These are phyloP conservation scores for Scenedesmus sp. DNA, from an alignment of 163 green algal genomes.

Conservation along the genomic window DNA sequence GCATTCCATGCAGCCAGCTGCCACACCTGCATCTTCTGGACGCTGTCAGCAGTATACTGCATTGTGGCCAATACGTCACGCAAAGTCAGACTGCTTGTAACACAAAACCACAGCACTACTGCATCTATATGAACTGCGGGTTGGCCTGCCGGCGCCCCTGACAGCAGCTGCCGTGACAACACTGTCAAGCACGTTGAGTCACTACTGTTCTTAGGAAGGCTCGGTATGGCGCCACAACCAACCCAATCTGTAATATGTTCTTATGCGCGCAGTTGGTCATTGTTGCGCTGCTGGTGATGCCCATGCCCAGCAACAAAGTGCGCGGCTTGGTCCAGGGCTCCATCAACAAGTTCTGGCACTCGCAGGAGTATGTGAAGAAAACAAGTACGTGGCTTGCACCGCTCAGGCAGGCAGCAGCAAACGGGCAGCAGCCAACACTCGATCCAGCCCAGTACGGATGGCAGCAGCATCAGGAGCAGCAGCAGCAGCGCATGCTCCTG, in stretches of 20 bases:
- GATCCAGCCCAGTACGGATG: neutral
- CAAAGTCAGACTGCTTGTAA: neutral
- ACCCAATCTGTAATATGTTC: too few species aligned
- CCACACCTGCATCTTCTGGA: neutral
- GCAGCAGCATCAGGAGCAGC: neutral
- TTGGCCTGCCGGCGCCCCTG: neutral
- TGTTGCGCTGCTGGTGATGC: conserved; percentile 44
- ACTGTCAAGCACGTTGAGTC: too few species aligned
- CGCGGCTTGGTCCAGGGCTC: conserved; percentile 30
- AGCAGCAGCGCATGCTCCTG: neutral
- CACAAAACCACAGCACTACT: neutral
- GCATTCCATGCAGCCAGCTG: neutral
- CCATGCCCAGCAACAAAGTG: conserved; percentile 46
- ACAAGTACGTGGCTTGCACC: neutral
- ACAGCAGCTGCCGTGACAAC: conserved; percentile 19
- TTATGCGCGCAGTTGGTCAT: conserved; percentile 22
- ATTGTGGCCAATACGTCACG: neutral
- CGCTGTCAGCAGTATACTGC: neutral
- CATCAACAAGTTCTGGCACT: conserved; percentile 49
- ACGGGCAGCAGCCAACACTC: neutral
- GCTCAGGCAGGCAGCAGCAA: neutral
- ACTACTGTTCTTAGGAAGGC: too few species aligned
- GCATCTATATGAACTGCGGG: neutral
- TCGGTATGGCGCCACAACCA: too few species aligned
- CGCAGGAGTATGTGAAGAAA: conserved; percentile 47